A percentile compares a stretch with the other conserved stretches of the same genome.
phyloP scores from a whole-genome alignment of 2,329 filamentous ascomycete species.

The Colletotrichum sp. region DNA sequence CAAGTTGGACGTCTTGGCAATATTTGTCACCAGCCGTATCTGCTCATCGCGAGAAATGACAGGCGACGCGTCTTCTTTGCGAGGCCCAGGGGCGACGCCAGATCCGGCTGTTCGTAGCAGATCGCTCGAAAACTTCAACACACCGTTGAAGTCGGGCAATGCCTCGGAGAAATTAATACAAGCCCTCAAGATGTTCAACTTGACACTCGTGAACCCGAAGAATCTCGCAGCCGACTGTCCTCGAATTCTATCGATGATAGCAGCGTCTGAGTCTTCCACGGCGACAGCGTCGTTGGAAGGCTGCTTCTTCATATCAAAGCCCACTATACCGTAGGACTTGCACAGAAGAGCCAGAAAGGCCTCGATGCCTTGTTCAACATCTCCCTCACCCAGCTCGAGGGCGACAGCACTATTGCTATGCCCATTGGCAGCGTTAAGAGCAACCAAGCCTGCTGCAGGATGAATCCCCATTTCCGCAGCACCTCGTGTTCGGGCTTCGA shows the following conservation, averaged over 20 bases:
- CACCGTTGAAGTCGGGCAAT: conserved; percentile 87
- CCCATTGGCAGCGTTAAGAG: conserved; percentile 63
- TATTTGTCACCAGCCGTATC: conserved; percentile 80
- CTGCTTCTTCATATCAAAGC: conserved; percentile 43
- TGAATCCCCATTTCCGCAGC: conserved; percentile 97
- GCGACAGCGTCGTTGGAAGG: conserved; percentile 26
- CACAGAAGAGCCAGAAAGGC: conserved; percentile 66
- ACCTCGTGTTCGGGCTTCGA: conserved; percentile 89
- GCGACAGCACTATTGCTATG: conserved; percentile 56
- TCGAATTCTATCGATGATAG: conserved; percentile 62
- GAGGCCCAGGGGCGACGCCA: conserved; percentile 75
- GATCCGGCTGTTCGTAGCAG: conserved; percentile 83
- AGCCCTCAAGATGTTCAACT: conserved; percentile 85
- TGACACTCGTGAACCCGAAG: conserved; percentile 81
- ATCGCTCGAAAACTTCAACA: conserved; percentile 86
- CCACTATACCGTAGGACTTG: conserved; percentile 68
- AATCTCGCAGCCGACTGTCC: conserved; percentile 62
- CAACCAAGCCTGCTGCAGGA: conserved; percentile 85
- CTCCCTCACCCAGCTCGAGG: conserved; percentile 67
- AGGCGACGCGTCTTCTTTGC: conserved; percentile 72
- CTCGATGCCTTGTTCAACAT: conserved; percentile 71
- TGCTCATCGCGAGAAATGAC: conserved; percentile 84
- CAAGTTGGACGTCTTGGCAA: conserved; percentile 82
- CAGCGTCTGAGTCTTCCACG: conserved; percentile 54
- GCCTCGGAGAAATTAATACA: conserved; percentile 95